Conservation (phyloP, 352 stramenopile species). For the Pythium volutum region DNA sequence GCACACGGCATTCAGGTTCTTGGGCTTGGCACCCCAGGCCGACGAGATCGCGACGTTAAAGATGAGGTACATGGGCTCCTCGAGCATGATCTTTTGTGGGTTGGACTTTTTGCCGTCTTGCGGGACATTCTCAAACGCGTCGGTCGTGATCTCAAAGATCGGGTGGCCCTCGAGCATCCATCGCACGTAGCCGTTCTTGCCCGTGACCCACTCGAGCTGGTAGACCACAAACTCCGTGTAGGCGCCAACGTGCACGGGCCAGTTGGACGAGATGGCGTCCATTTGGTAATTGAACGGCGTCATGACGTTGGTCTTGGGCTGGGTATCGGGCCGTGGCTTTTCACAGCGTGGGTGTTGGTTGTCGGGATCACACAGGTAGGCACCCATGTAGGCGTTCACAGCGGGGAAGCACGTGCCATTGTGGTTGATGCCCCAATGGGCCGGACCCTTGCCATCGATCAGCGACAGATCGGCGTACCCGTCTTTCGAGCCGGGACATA, state of each 20-base stretch:
- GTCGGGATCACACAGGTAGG: slow-evolving; percentile 52
- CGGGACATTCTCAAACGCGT: slow-evolving; percentile 45
- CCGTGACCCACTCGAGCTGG: slow-evolving; percentile 69
- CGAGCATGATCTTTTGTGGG: slow-evolving; percentile 90
- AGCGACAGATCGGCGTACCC: slow-evolving; percentile 40
- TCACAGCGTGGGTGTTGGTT: slow-evolving; percentile 22
- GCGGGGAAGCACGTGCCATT: slow-evolving; percentile 60
- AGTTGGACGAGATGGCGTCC: slow-evolving; percentile 93
- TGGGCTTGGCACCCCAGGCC: slow-evolving; percentile 81
- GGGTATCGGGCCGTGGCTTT: background rate
- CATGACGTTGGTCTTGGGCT: background rate
- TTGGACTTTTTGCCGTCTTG: slow-evolving; percentile 52
- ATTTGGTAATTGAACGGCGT: slow-evolving; percentile 74
- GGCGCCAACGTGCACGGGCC: slow-evolving; percentile 70
- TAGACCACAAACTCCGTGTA: slow-evolving; percentile 80
- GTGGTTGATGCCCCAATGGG: slow-evolving; percentile 53
- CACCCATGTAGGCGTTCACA: slow-evolving; percentile 57
- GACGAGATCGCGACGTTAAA: slow-evolving; percentile 94
- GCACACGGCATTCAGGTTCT: slow-evolving; percentile 58
- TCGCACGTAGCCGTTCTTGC: slow-evolving; percentile 48
- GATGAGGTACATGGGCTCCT: slow-evolving; percentile 94
- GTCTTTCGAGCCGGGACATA: slow-evolving; percentile 50
- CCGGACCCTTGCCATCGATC: slow-evolving; percentile 37
- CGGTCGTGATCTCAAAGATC: slow-evolving; percentile 84
- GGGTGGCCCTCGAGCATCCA: slow-evolving; percentile 82